These are phyloP conservation scores for Cucurbitaria berberidis DNA, from an alignment of 2,329 filamentous ascomycete genomes.

Conservation along the genomic window DNA sequence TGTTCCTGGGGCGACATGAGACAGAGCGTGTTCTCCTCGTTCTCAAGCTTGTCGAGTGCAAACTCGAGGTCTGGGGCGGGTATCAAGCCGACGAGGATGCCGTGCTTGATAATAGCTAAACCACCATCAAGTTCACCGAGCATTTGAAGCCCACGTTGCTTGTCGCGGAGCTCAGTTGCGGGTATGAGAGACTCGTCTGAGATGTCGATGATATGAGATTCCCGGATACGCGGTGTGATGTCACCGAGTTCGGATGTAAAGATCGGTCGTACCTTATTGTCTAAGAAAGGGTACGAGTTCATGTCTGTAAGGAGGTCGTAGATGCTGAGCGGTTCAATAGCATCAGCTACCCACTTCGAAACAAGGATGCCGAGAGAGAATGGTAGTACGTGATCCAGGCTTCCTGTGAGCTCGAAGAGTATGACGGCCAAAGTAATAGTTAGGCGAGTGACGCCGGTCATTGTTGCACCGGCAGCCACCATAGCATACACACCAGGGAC, in stretches of 20 bases:
- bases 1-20: constrained; percentile 75
- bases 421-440: constrained; percentile 95
- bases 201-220: constrained; percentile 85
- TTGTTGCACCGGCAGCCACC: constrained; percentile 92
- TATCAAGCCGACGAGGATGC: constrained; percentile 84
- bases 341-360: constrained; percentile 98
- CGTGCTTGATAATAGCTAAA: constrained; percentile 81
- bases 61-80: constrained; percentile 93
- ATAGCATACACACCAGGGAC: constrained; percentile 97
- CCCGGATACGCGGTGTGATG: constrained; percentile 77
- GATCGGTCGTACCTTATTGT: constrained; percentile 90
- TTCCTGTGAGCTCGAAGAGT: constrained; percentile 93
- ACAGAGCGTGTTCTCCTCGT: constrained; percentile 76
- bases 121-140: constrained; percentile 92
- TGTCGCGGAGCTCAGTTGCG: constrained; percentile 75
- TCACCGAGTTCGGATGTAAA: constrained; percentile 89
- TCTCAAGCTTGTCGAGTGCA: constrained; percentile 80
- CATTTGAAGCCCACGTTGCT: constrained; percentile 80
- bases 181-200: constrained; percentile 79
- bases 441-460: constrained; percentile 94
- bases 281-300: constrained; percentile 97
- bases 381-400: constrained; percentile 90
- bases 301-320: constrained; percentile 95
- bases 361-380: constrained; percentile 92
- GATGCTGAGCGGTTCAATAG: constrained; percentile 90